These are phyloP conservation scores for Sextonia rubra DNA, from an alignment of 164 flowering plant genomes.

Conservation along the genomic window DNA sequence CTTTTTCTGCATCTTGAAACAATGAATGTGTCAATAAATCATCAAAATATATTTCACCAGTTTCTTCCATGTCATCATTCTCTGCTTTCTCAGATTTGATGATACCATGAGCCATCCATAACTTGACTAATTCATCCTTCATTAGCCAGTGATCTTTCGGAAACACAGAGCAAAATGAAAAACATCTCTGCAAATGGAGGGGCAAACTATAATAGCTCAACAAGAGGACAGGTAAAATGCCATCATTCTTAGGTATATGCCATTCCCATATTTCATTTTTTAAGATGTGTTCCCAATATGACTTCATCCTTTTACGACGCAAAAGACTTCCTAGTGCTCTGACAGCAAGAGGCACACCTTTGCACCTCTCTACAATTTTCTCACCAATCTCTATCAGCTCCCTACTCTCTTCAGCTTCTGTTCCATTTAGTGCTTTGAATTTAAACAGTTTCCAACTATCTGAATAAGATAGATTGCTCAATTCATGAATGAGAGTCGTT, in stretches of 20 bases:
- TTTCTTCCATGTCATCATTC: too few relatives aligned
- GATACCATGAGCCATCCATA: constrained; percentile 7
- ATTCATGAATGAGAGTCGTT: neutral
- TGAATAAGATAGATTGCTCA: neutral
- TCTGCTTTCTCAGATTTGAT: neutral
- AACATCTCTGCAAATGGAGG: neutral
- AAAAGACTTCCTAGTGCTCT: neutral
- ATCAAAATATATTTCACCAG: neutral
- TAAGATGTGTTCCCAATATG: neutral
- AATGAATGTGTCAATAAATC: neutral
- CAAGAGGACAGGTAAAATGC: neutral
- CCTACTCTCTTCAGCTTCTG: neutral
- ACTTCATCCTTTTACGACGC: neutral
- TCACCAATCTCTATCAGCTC: neutral
- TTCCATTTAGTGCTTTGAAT: too few relatives aligned
- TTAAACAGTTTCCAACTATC: neutral
- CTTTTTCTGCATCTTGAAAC: neutral
- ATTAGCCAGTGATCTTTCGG: neutral
- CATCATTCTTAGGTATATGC: neutral
- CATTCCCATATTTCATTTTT: neutral
- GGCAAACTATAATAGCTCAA: constrained; percentile 3
- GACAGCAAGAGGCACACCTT: constrained; percentile 1
- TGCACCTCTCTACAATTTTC: constrained; percentile 4
- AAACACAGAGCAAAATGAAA: neutral
- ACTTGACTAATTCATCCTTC: neutral